Evolutionary conservation across 2,329 filamentous ascomycete genomes (phyloP), one percentile per base, ranked within the genome.

Genomic region (Gyromitra esculenta): DNA sequence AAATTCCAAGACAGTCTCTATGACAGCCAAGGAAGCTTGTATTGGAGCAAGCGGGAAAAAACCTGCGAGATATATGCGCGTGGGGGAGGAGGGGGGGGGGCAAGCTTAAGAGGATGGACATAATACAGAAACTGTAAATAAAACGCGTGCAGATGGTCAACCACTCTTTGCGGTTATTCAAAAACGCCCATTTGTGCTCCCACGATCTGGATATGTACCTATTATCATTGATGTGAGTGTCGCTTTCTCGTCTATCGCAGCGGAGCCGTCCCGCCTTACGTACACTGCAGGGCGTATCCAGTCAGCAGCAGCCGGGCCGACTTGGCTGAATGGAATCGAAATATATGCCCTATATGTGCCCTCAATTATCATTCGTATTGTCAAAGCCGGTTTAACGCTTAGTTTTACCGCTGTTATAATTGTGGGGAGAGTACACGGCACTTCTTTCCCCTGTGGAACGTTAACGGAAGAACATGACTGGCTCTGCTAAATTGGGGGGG

Each of bases 1-100:
- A 15, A 25, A 18, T 31, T 5, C 52, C 52, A 57, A 57, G 52
- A 37, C 52, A 25, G 48, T 31, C 25, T 31, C 56, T 37, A 35
- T 60, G 56, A 63, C 18, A 45, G 59, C 39, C 21, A 13, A 45
- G 59, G 41, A 45, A 31, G 60, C 41, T 48, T 63, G 21, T 48
- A 63, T 6, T 63, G 41, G 60, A 25, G 35, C 21, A 31, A 4
- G 4, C 9, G 5, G 18, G 57, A 43, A 18, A 9, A 45, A 43
- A 7, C 25, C 25, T 31, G 60, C 9, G 41, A n/a, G 59, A 45
- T 63, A 45, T 63, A n/a, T 35, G 41, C 37, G 56, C 41, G 13
- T 35, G 60, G 18, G 43, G 43, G 43, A 13, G 13, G 5, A 41
- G 18, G 5, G 18, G 2, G 52, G 18, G 9, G 52, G 8, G 18